A percentile compares a stretch with the other conserved stretches of the same genome.
These are phyloP conservation scores for Ottelia alismoides DNA, from an alignment of 106 monocot genomes.

Conservation along the genomic window DNA sequence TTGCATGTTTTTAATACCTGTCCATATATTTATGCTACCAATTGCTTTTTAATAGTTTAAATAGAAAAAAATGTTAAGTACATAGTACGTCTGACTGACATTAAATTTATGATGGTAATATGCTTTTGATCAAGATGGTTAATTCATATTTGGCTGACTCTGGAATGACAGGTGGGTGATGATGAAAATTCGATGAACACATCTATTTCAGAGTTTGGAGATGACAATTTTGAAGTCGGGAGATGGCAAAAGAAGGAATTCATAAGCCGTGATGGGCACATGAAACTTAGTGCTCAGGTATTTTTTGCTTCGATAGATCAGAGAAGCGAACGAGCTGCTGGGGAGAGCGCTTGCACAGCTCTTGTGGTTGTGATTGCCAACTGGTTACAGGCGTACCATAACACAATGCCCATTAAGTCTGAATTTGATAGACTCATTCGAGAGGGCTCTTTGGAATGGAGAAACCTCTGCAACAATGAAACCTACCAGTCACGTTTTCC, in stretches of 20 bases:
- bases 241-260: conserved; percentile 35
- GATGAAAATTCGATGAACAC: no score
- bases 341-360: conserved; percentile 51
- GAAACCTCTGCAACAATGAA: conserved; percentile 38
- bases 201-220: no score
- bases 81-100: no score
- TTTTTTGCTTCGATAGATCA: conserved; percentile 73
- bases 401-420: conserved; percentile 23
- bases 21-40: no score
- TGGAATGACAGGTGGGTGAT: no score
- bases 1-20: no score
- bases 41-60: no score
- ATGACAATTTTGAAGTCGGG: conserved; percentile 41
- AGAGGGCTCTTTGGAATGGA: conserved; percentile 51
- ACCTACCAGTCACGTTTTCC: conserved; percentile 26
- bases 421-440: conserved; percentile 50
- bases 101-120: no score
- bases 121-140: no score
- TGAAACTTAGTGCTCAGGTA: conserved; percentile 33
- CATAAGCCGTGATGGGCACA: conserved; percentile 29
- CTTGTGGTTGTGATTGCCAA: conserved; percentile 55
- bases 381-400: conserved; percentile 37
- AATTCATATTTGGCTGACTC: no score
- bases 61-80: no score
- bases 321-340: conserved; percentile 42